These are phyloP conservation scores for Solanum gandarillasii DNA, from an alignment of 257 asterid species.

Conservation along the genomic window DNA sequence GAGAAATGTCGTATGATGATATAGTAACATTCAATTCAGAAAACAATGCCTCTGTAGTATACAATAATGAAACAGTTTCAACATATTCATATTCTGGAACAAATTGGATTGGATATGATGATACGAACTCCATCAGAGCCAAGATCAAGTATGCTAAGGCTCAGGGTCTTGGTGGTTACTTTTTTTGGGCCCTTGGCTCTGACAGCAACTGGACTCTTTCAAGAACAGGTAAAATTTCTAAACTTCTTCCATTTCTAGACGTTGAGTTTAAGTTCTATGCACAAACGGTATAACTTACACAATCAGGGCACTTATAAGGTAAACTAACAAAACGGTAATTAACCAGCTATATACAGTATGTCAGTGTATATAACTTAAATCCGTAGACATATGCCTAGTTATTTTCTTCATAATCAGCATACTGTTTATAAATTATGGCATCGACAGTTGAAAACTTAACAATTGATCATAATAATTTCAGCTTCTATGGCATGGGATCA, in stretches of 20 bases:
- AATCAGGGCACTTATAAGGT: background rate
- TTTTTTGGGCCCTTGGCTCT: conserved; percentile 61
- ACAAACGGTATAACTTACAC: background rate
- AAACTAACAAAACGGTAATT: background rate
- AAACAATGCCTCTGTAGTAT: conserved; percentile 34
- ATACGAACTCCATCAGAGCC: conserved; percentile 12
- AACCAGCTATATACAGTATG: background rate
- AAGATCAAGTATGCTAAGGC: conserved; percentile 41
- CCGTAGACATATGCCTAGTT: background rate
- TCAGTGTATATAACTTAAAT: background rate
- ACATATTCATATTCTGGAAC: conserved; percentile 43
- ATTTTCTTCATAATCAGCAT: background rate
- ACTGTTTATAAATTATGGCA: background rate
- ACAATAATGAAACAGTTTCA: conserved; percentile 36
- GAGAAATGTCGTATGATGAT: conserved; percentile 26
- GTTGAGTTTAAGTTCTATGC: too few species aligned
- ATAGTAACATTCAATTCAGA: conserved; percentile 26
- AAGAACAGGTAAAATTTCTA: conserved; percentile 30
- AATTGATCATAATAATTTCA: conserved; percentile 7
- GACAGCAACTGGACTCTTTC: conserved; percentile 53
- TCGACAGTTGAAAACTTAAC: background rate
- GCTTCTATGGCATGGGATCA: conserved; percentile 50
- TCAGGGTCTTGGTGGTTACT: conserved; percentile 59
- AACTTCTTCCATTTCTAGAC: background rate
- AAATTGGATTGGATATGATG: conserved; percentile 62